Conservation (phyloP, 805 yeast genomes). For the Nakazawaea anatomiae region DNA sequence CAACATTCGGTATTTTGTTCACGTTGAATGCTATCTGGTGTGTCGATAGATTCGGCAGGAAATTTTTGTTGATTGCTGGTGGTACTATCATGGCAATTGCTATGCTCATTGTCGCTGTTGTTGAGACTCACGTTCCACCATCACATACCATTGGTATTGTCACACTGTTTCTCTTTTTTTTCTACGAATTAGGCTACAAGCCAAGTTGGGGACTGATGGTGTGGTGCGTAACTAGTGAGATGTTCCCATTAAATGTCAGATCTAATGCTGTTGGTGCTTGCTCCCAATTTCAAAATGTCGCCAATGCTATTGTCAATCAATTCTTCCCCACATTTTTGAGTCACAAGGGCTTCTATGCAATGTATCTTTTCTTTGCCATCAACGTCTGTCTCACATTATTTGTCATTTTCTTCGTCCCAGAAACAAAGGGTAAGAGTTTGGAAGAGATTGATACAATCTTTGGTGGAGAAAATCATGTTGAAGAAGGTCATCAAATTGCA, state of each 20-base stretch:
- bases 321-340: constrained; percentile 79
- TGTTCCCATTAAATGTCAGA: constrained; percentile 75
- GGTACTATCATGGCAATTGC: constrained; percentile 33
- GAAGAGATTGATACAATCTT: constrained; percentile 40
- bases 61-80: constrained; percentile 26
- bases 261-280: constrained; percentile 84
- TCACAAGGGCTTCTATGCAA: constrained; percentile 28
- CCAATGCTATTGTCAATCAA: constrained; percentile 84
- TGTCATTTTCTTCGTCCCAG: constrained; percentile 49
- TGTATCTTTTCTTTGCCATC: constrained; percentile 19
- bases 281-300: constrained; percentile 86
- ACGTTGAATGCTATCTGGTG: constrained; percentile 38
- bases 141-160: constrained; percentile 69
- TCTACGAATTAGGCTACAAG: constrained; percentile 80
- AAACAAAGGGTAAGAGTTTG: constrained; percentile 54
- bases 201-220: constrained; percentile 90
- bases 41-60: constrained; percentile 39
- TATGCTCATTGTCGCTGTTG: constrained; percentile 52
- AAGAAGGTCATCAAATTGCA: constrained; percentile 30
- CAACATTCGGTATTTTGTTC: constrained; percentile 30
- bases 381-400: constrained; percentile 42
- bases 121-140: constrained; percentile 41
- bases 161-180: constrained; percentile 53
- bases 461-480: constrained; percentile 34
- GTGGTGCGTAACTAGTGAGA: constrained; percentile 80